Evolutionary conservation across 768 basidiomycete genomes (phyloP).

Genomic region (Psilocybe sp.): DNA sequence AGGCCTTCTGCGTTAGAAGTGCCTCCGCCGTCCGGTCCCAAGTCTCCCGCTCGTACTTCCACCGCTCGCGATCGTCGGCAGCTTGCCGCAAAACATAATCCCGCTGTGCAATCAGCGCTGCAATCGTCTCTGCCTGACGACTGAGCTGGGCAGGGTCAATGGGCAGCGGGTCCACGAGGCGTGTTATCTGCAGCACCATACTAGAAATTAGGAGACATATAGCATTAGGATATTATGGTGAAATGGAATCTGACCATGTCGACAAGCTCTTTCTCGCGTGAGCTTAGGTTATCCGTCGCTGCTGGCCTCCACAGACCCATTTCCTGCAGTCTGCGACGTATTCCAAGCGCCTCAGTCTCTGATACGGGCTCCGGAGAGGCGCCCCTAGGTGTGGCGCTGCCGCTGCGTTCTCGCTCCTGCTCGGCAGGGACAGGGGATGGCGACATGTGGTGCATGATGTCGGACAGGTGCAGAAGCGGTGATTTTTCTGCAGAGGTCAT

Average conservation of each 20-base stretch:
- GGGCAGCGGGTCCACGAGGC: conserved; percentile 37
- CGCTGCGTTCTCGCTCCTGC: conserved; percentile 16
- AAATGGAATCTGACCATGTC: conserved; percentile 50
- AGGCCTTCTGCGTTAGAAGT: conserved; percentile 46
- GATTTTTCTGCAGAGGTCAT: conserved; percentile 8
- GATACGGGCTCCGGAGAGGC: conserved; percentile 34
- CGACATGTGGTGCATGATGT: conserved; percentile 53
- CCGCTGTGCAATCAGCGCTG: conserved; percentile 51
- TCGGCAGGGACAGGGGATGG: conserved; percentile 42
- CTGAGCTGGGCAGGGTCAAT: conserved; percentile 44
- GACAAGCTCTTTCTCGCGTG: conserved; percentile 48
- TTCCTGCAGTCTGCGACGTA: conserved; percentile 45
- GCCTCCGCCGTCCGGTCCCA: conserved; percentile 72
- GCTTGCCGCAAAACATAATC: conserved; percentile 51
- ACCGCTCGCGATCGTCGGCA: conserved; percentile 57
- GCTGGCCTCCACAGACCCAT: conserved; percentile 30
- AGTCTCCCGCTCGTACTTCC: conserved; percentile 59
- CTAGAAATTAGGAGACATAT: no score
- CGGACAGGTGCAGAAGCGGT: conserved; percentile 44
- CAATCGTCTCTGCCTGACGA: conserved; percentile 62
- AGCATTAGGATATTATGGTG: no score
- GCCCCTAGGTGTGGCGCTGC: conserved; percentile 17
- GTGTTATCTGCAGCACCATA: conserved; percentile 45
- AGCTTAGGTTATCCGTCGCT: conserved; percentile 15
- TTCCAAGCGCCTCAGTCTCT: conserved; percentile 43